Base-by-base conservation (phyloP, 495 filamentous ascomycete species). In the Tuber melanosporum region DNA sequence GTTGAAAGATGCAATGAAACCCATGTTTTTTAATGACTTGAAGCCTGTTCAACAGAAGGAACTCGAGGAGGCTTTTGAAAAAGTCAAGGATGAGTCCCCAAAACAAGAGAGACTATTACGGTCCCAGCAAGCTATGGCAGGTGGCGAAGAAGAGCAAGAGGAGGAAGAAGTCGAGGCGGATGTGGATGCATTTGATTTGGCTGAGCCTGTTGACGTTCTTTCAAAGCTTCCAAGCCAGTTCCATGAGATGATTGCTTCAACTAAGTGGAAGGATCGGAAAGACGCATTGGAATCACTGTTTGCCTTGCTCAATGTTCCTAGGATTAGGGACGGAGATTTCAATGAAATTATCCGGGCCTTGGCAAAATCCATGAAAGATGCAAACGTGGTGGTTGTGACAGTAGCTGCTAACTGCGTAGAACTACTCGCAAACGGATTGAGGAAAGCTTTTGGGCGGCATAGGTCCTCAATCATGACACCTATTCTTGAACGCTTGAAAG, bases 241-340 rank as follows among this genome's bases (percentile, higher is more conserved):
- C 74, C 86, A 89, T 71, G 95, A 98, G 43, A 91, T 91, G 66
- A 85, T 98, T 47, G 90, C 87, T 2, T 97, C 94, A 49, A 89
- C 94, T 19, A 99, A 98, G 82, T 99, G 96, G 96, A 98, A 98
- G 84, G 96, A 99, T 80, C 89, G 96, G 76, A 98, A 98, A 85
- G 96, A 99, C 71, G 92, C 93, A 0, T 86, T 98, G 43, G 96
- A 99, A 76, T 94, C 90, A 10, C 85, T 98, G 4, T 91, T 91
- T 81, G 87, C 87, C 19, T 87, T 89, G 14, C 85, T 96, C 74
- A 97, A 98, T 82, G 91, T 95, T 26, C 94, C 95, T 39, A 89
- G 91, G 74, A 97, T 99, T 83, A 94, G 97, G 84, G 95, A 98
- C 76, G 94, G 89, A 5, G 91, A 91, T 62, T 99, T 92, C 79